Evolutionary conservation across 345 rosid genomes (phyloP).

Genomic region (Rhodamnia argentea): DNA sequence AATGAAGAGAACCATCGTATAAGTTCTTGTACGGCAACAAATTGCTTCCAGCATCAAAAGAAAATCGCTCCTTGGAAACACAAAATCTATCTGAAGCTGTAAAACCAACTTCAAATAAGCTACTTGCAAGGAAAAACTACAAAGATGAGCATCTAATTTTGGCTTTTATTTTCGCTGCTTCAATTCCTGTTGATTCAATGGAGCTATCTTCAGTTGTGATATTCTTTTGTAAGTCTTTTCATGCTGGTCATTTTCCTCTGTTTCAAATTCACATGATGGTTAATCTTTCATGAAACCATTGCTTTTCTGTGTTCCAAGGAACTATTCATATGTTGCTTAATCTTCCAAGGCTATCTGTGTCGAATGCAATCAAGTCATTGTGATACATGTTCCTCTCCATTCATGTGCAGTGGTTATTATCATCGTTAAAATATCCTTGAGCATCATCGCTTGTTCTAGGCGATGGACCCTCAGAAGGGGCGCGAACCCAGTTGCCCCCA

Average conservation of each 20-base stretch:
- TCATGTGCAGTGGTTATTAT: not conserved
- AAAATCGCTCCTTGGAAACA: not conserved
- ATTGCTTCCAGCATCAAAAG: not conserved
- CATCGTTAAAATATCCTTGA: not conserved
- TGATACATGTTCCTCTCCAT: not conserved
- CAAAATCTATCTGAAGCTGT: not conserved
- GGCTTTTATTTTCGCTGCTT: not conserved
- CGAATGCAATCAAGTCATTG: not conserved
- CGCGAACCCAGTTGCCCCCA: not conserved
- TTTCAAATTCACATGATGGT: not conserved
- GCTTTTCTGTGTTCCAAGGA: not conserved
- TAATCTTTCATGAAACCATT: not conserved
- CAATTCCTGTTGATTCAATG: not conserved
- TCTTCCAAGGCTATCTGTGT: not conserved
- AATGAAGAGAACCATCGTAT: not conserved
- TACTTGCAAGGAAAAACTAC: not conserved
- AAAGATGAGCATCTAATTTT: not conserved
- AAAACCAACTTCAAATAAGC: not conserved
- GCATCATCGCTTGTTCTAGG: not conserved
- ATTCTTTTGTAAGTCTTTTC: not conserved
- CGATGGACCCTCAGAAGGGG: not conserved
- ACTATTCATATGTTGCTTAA: not conserved
- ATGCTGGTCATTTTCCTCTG: not conserved
- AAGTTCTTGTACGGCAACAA: too few species aligned
- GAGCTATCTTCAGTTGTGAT: not conserved